Percentiles rank a stretch among this genome's conserved stretches.
Conservation (phyloP, 352 stramenopile genomes). For the Paralagenidium karlingii region DNA sequence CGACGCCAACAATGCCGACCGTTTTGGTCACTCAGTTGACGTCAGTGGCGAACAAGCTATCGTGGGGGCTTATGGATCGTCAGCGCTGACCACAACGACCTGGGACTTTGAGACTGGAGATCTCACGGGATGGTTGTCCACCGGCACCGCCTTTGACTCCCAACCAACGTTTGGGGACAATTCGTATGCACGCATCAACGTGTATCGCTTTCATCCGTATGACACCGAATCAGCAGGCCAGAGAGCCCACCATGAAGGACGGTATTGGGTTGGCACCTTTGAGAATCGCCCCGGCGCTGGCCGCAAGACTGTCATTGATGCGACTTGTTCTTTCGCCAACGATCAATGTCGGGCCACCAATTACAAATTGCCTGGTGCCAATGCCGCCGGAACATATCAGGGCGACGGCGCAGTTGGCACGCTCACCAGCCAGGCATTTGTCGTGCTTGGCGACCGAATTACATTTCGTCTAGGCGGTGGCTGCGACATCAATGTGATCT, state of each 20-base stretch:
- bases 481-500: conserved; percentile 85
- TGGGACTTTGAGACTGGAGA: conserved; percentile 97
- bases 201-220: conserved; percentile 32
- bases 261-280: conserved; percentile 93
- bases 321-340: conserved; percentile 53
- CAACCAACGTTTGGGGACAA: conserved; percentile 96
- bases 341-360: conserved; percentile 44
- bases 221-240: conserved; percentile 20
- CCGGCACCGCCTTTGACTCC: conserved; percentile 85
- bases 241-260: conserved; percentile 52
- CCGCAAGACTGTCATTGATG: conserved; percentile 25
- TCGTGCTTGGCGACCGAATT: conserved; percentile 80
- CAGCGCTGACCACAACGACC: conserved; percentile 76
- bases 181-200: conserved; percentile 63
- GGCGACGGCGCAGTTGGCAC: conserved; percentile 87
- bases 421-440: conserved; percentile 91
- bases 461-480: conserved; percentile 91
- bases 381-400: conserved; percentile 60
- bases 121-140: conserved; percentile 88
- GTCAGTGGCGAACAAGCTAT: conserved; percentile 70
- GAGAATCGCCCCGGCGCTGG: conserved; percentile 79
- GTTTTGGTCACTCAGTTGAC: conserved; percentile 60
- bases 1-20: conserved; percentile 61
- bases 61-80: conserved; percentile 51
- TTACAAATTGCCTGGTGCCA: conserved; percentile 65